These are phyloP conservation scores for Periconia sp. DNA, from an alignment of 2,329 filamentous ascomycete genomes.

Conservation along the genomic window DNA sequence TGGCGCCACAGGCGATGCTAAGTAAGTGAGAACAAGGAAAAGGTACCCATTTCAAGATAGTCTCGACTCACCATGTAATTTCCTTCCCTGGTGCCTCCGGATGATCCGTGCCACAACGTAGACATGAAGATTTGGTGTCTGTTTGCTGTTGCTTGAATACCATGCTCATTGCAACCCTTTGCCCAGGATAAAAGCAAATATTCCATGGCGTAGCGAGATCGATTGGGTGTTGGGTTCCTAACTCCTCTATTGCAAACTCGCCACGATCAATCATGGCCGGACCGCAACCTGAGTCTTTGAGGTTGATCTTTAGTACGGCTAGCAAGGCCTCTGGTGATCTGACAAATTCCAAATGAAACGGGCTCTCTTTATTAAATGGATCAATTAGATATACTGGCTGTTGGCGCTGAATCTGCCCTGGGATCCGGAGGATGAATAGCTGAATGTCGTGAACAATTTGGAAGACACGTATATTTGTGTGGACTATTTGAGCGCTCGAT, in stretches of 20 bases:
- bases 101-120: neutral
- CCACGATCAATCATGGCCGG: constrained; percentile 23
- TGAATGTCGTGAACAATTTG: constrained; percentile 22
- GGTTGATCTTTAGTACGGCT: constrained; percentile 26
- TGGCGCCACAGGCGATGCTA: neutral
- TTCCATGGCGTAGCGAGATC: constrained; percentile 22
- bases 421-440: constrained; percentile 17
- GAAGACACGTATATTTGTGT: constrained; percentile 25
- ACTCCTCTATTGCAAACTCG: constrained; percentile 30
- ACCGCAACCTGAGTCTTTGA: constrained; percentile 12
- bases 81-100: neutral
- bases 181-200: constrained; percentile 29
- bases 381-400: constrained; percentile 36
- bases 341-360: constrained; percentile 38
- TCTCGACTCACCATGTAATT: constrained; percentile 2
- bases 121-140: neutral
- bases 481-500: constrained; percentile 5
- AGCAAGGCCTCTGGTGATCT: constrained; percentile 25
- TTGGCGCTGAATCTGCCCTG: constrained; percentile 31
- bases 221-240: constrained; percentile 12
- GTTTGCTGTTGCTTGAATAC: constrained; percentile 13
- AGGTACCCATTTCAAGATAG: too few relatives aligned
- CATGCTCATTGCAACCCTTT: constrained; percentile 36
- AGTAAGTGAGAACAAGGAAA: neutral
- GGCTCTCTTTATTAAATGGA: constrained; percentile 21